Evolutionary conservation across 306 rosid genomes (phyloP).

Genomic region (Rubus parviflorus): DNA sequence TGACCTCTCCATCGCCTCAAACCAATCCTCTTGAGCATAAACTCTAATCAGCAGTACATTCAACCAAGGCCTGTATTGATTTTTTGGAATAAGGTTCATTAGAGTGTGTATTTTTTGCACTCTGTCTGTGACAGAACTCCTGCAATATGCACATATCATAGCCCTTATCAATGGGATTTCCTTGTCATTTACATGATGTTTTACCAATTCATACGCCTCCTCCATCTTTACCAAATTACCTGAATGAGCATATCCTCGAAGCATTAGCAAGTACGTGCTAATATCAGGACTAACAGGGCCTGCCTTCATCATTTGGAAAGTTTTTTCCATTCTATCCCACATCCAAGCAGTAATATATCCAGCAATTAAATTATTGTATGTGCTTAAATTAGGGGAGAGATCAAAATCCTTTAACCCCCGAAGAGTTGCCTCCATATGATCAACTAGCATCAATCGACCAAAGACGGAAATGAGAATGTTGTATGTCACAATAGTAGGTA

Average conservation of each 20-base stretch:
- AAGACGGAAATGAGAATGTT: conserved; percentile 51
- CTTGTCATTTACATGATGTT: conserved; percentile 37
- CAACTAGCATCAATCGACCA: conserved; percentile 65
- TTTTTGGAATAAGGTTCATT: conserved; percentile 57
- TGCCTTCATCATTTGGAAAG: conserved; percentile 52
- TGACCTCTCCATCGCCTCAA: conserved; percentile 68
- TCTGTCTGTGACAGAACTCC: conserved; percentile 55
- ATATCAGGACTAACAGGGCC: conserved; percentile 47
- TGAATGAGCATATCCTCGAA: conserved; percentile 77
- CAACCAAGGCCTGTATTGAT: conserved; percentile 74
- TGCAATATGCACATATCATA: conserved; percentile 85
- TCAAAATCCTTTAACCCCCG: conserved; percentile 41
- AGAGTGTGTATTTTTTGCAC: conserved; percentile 49
- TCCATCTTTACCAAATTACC: conserved; percentile 78
- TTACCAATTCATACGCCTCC: conserved; percentile 49
- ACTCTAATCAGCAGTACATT: conserved; percentile 62
- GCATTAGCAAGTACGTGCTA: conserved; percentile 55
- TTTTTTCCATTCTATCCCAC: conserved; percentile 75
- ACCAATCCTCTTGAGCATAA: conserved; percentile 58
- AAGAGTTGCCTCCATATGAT: conserved; percentile 66
- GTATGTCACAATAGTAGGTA: conserved; percentile 52
- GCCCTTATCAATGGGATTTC: conserved; percentile 47
- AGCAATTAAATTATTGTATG: conserved; percentile 65
- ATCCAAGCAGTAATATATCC: conserved; percentile 77
- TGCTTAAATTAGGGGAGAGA: conserved; percentile 42